Evolutionary conservation across 768 basidiomycete genomes (phyloP).

Genomic region (Sistotremastrum suecicum): DNA sequence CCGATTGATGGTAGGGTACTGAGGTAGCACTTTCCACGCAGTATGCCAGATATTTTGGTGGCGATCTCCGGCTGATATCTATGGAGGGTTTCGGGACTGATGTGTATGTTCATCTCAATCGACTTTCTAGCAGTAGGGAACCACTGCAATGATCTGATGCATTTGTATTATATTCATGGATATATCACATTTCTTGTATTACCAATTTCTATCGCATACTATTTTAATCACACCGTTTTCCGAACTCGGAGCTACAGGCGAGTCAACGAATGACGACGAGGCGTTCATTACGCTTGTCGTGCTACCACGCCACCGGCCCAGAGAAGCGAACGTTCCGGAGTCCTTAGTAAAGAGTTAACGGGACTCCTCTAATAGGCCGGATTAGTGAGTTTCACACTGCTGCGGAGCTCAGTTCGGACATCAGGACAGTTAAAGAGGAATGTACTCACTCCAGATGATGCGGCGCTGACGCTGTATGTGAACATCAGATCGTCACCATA

Average conservation of each 20-base stretch:
- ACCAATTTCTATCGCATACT: no score
- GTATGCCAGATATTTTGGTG: slow-evolving; percentile 94
- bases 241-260: no score
- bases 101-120: slow-evolving; percentile 84
- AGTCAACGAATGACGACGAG: no score
- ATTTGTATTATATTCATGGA: slow-evolving; percentile 10
- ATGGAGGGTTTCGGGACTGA: slow-evolving; percentile 99
- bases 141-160: slow-evolving; percentile 39
- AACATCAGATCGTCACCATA: not conserved
- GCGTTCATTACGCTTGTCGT: no score
- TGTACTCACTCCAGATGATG: slow-evolving; percentile 6
- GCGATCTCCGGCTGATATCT: slow-evolving; percentile 83
- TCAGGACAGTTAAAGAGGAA: slow-evolving; percentile 2
- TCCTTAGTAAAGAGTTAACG: no score
- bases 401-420: no score
- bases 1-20: not conserved
- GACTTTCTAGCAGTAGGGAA: slow-evolving; percentile 69
- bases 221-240: no score
- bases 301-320: no score
- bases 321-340: no score
- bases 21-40: slow-evolving; percentile 13
- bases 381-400: no score
- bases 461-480: not conserved
- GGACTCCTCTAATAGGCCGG: no score
- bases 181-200: not conserved